Base-by-base conservation (phyloP, 2,329 filamentous ascomycete species). In the Penicillium sp. region DNA sequence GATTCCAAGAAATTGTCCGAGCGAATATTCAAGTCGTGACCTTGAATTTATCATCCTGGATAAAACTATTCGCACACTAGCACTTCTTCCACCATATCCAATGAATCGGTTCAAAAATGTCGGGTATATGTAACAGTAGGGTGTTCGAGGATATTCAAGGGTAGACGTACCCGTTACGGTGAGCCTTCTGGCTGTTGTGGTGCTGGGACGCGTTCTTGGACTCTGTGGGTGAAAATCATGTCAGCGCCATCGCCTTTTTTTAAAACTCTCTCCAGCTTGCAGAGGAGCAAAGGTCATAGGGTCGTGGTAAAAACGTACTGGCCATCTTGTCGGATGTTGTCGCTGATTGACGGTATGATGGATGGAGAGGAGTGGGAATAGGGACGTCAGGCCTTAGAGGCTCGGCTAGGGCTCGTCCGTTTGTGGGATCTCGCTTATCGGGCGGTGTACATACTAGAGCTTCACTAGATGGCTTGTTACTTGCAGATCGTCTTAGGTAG, bases 141-240 rank as follows among this genome's bases (percentile, higher is more conserved):
- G 9, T 16, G 22, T 52, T 60, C 57, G 58, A 57, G 50, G 35
- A 26, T 33, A 10, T 47, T 47, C 53, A 30, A 41, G 52, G 56
- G 65, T 6, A 56, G 64, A 83, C 88, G 73, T 88, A 97, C 93
- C 94, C 94, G 86, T 99, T 99, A 78, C 89, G 88, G 88, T 99
- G 94, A 83, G 91, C 92, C 90, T 99, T 99, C 85, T 89, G 89
- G 80, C 86, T 87, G 88, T 94, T 89, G 84, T 97, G 97, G 84
- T 97, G 91, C 86, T 97, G 93, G 75, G 93, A 97, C 83, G 91
- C 95, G 88, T 97, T 97, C 91, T 97, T 97, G 75, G 94, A 97
- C 87, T 97, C 92, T 97, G 78, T 56, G 58, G 35, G 60, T 56
- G 61, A 50, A 68, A 50, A 57, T 51, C 53, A 61, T 52, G 64